A percentile compares a stretch with the other conserved stretches of the same genome.
Conservation (phyloP, 352 stramenopile genomes). For the Phytophthora lateralis region DNA sequence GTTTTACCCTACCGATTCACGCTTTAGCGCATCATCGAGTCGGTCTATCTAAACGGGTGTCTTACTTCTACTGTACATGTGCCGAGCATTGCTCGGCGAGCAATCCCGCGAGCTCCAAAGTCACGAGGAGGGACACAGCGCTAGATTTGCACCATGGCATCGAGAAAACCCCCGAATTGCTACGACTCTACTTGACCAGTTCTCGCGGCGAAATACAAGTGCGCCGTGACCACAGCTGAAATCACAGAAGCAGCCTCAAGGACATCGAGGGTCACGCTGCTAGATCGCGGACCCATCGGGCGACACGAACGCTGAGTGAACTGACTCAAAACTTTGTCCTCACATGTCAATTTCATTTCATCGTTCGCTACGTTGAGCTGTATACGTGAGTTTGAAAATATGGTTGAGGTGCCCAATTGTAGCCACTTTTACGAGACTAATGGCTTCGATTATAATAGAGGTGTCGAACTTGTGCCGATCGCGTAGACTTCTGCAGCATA, state of each 20-base stretch:
- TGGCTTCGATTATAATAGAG: too few species aligned
- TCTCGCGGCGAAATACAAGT: conserved; percentile 24
- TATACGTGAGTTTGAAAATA: neutral
- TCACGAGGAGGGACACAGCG: neutral
- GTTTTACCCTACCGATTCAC: neutral
- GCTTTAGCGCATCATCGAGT: conserved; percentile 1
- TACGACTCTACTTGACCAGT: neutral
- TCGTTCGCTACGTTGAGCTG: neutral
- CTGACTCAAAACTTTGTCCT: neutral
- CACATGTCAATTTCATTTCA: neutral
- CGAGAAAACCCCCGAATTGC: neutral
- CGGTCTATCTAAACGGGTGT: neutral
- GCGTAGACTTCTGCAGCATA: too few species aligned
- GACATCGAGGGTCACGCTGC: neutral
- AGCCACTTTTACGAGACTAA: too few species aligned
- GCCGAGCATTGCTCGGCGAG: too few species aligned
- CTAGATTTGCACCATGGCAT: conserved; percentile 4
- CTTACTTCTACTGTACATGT: too few species aligned
- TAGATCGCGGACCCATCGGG: neutral
- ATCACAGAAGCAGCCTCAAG: conserved; percentile 17
- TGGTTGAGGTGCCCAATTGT: too few species aligned
- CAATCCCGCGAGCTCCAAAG: too few species aligned
- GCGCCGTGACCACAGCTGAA: conserved; percentile 10
- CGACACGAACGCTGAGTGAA: neutral
- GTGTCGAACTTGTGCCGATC: too few species aligned